phyloP scores from a whole-genome alignment of 805 yeast species.

The Wickerhamomyces kurtzmanii region DNA sequence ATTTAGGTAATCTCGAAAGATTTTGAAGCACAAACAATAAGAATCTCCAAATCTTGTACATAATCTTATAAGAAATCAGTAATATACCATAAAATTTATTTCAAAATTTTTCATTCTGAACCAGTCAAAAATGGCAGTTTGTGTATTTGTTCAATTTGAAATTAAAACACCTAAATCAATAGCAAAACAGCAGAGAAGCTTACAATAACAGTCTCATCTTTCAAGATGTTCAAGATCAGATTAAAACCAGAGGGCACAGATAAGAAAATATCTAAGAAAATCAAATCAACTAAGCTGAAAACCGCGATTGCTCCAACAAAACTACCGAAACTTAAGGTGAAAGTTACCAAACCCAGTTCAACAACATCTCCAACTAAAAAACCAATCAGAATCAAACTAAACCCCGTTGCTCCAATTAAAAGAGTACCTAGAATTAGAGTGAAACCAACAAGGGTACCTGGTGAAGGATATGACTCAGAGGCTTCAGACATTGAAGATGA shows the following conservation, averaged over 20 bases:
- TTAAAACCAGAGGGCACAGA: constrained; percentile 11
- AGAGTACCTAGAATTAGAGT: constrained; percentile 35
- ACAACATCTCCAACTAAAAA: background rate
- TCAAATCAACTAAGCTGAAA: constrained; percentile 17
- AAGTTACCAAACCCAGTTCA: background rate
- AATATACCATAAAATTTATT: too few species aligned
- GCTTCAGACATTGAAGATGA: constrained; percentile 95
- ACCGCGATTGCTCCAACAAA: constrained; percentile 6
- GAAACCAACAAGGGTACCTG: constrained; percentile 62
- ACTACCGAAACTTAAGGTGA: background rate
- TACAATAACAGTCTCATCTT: too few species aligned
- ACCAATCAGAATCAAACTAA: constrained; percentile 17
- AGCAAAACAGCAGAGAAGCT: too few species aligned
- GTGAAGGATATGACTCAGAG: constrained; percentile 95
- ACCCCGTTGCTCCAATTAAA: constrained; percentile 5
- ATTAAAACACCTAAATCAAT: too few species aligned
- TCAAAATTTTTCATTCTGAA: too few species aligned
- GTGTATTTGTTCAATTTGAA: too few species aligned
- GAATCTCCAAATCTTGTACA: constrained; percentile 1
- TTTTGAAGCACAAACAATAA: background rate
- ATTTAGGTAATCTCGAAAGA: background rate
- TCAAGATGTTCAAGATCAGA: too few species aligned
- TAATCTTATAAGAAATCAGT: constrained; percentile 1
- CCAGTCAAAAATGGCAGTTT: too few species aligned
- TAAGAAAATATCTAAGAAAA: constrained; percentile 15